Base-by-base conservation (phyloP, 257 asterid species). In the Solanum ossicruentum region DNA sequence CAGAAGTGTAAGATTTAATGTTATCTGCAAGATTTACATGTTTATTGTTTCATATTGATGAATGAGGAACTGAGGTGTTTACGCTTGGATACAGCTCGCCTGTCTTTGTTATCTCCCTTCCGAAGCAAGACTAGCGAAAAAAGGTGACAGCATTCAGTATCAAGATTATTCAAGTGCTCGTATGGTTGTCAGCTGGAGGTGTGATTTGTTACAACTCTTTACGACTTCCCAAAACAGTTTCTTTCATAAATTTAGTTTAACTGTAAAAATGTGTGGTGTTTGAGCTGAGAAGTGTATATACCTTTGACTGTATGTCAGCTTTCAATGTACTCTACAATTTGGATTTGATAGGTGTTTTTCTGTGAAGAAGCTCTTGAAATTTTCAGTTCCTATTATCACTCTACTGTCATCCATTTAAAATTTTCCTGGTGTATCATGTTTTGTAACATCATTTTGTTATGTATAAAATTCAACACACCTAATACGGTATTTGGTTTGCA, bases 71-170 rank as follows among this genome's bases (percentile, higher is more conserved):
- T 65, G 12, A 60, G 21, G 57, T 83, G 63, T 85, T 82, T 85
- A 5, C 6, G 0, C 43, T 80, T 88, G 85, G 23, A 73, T 85
- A 83, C 95, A 96, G 99, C 95, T 88, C 95, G 94, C 78, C 95
- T 96, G 92, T 96, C 99, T 82, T 89, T 96, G 84, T 87, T 94
- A 75, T 75, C 89, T 2, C 92, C 97, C 23, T 96, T 96, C 36
- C 92, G 97, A 83, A 84, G 91, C 91, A 96, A 94, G 92, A 84
- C 94, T 4, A 90, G 92, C 67, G 96, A 93, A 71, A 95, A 93
- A 93, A 92, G 87, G 88, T 80, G 89, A 89, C 91, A 45, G 52
- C 91, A 28, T 90, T 72, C 88, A 86, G 79, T 67, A 15, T 28
- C 21, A 39, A 54, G 69, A n/a, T 78, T 39, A 45, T 78, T 52